Evolutionary conservation across 176 grass and related monocot species (phyloP).

Genomic region (Tillandsia fasciculata): DNA sequence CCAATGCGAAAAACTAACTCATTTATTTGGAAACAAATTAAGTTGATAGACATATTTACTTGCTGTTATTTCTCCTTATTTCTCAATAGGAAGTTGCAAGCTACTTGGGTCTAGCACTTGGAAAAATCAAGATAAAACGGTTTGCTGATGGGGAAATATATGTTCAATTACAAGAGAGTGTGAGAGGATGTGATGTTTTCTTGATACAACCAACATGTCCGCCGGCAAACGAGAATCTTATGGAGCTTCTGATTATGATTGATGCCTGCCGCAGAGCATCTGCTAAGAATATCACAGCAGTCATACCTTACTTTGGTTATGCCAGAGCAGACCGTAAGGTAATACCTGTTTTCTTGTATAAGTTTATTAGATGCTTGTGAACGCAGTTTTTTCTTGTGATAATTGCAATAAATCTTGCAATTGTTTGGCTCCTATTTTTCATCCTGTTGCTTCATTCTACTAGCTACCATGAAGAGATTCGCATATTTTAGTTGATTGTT

Average conservation of each 20-base stretch:
- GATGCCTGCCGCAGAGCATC: slow-evolving; percentile 98
- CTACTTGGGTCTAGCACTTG: slow-evolving; percentile 93
- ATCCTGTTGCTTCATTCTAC: background rate
- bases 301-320: slow-evolving; percentile 99
- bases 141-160: slow-evolving; percentile 97
- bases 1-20: too few relatives aligned
- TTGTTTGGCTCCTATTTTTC: background rate
- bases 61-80: background rate
- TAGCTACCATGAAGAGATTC: background rate
- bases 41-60: background rate
- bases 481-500: background rate
- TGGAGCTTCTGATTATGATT: slow-evolving; percentile 95
- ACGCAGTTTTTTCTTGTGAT: background rate
- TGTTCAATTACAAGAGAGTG: slow-evolving; percentile 97
- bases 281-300: slow-evolving; percentile 94
- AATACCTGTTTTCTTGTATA: background rate
- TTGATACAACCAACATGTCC: slow-evolving; percentile 88
- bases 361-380: background rate
- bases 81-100: slow-evolving; percentile 82
- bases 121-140: slow-evolving; percentile 89
- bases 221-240: slow-evolving; percentile 97
- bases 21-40: too few relatives aligned
- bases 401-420: background rate
- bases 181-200: slow-evolving; percentile 91
- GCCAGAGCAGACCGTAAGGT: slow-evolving; percentile 98